These are phyloP conservation scores for Teratosphaeria pseudoeucalypti DNA, from an alignment of 2,329 filamentous ascomycete genomes.

Conservation along the genomic window DNA sequence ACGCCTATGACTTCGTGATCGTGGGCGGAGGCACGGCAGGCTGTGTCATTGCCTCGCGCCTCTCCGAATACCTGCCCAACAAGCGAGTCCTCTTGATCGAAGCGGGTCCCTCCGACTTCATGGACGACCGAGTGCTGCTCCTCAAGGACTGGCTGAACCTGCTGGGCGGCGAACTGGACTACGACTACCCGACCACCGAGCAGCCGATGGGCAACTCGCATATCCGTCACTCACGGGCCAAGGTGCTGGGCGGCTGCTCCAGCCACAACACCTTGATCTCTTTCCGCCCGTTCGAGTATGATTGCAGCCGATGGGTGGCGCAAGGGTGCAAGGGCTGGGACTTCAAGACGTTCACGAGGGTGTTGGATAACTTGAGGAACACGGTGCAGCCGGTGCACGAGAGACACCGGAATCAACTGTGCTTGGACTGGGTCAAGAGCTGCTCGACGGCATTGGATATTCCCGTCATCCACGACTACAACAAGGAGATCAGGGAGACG, in stretches of 20 bases:
- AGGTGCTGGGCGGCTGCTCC: constrained; percentile 85
- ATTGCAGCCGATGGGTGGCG: constrained; percentile 73
- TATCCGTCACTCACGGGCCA: constrained; percentile 84
- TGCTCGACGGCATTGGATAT: constrained; percentile 72
- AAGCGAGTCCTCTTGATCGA: constrained; percentile 77
- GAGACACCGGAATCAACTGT: constrained; percentile 79
- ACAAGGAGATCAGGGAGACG: constrained; percentile 64
- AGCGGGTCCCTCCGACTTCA: constrained; percentile 79
- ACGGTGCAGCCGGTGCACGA: constrained; percentile 82
- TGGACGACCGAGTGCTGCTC: constrained; percentile 76
- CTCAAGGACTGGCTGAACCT: constrained; percentile 79
- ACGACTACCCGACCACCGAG: constrained; percentile 81
- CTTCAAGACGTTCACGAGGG: constrained; percentile 72
- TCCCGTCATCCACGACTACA: constrained; percentile 76
- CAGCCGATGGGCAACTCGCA: constrained; percentile 86
- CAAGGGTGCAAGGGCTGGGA: constrained; percentile 77
- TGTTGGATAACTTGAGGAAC: constrained; percentile 76
- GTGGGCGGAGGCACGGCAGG: constrained; percentile 79
- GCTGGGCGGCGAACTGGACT: constrained; percentile 79
- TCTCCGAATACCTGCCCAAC: constrained; percentile 73
- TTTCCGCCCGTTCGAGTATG: constrained; percentile 83
- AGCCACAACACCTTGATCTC: constrained; percentile 92
- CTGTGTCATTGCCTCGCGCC: constrained; percentile 70
- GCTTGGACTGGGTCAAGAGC: constrained; percentile 77
- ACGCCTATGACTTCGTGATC: constrained; percentile 73